A percentile compares a stretch with the other conserved stretches of the same genome.
Evolutionary conservation across 768 basidiomycete species (phyloP).

Genomic region (Holtermanniella nyarrowii): DNA sequence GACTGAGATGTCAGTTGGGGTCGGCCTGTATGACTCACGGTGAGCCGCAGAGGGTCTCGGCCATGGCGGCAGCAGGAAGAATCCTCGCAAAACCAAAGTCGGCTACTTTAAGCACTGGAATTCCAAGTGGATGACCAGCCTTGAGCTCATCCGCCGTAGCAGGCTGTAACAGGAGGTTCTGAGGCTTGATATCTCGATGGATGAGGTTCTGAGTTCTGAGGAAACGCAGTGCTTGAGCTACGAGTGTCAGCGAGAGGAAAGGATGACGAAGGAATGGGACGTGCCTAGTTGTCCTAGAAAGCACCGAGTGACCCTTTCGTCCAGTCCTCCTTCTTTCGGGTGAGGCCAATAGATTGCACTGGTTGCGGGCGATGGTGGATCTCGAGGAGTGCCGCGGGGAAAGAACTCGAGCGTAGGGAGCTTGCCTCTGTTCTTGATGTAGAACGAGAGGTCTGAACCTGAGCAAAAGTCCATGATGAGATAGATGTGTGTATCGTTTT

Average conservation of each 20-base stretch:
- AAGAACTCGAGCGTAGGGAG: slow-evolving; percentile 74
- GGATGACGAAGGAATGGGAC: not conserved
- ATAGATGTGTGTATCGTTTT: slow-evolving; percentile 52
- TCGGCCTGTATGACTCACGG: slow-evolving; percentile 58
- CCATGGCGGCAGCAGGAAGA: slow-evolving; percentile 83
- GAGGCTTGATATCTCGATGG: slow-evolving; percentile 92
- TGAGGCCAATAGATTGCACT: slow-evolving; percentile 74
- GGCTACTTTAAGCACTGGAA: slow-evolving; percentile 91
- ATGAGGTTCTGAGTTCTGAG: slow-evolving; percentile 78
- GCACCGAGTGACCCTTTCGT: slow-evolving; percentile 79
- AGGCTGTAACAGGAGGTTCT: slow-evolving; percentile 86
- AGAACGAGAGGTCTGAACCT: slow-evolving; percentile 88
- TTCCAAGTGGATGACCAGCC: slow-evolving; percentile 77
- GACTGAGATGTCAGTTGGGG: slow-evolving; percentile 42
- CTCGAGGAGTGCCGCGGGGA: slow-evolving; percentile 43
- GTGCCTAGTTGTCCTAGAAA: slow-evolving; percentile 68
- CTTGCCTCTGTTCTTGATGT: slow-evolving; percentile 94
- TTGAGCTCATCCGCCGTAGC: slow-evolving; percentile 67
- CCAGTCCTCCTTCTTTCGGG: slow-evolving; percentile 78
- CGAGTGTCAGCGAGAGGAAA: slow-evolving; percentile 1
- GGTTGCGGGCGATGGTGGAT: slow-evolving; percentile 3
- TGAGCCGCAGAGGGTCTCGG: slow-evolving; percentile 94
- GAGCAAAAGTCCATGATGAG: slow-evolving; percentile 97
- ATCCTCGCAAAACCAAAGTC: slow-evolving; percentile 97
- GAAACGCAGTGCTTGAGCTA: slow-evolving; percentile 91